Percentiles rank a stretch among this genome's conserved stretches.
These are phyloP conservation scores for Fusarium bactridioides DNA, from an alignment of 2,329 filamentous ascomycete species.

Conservation along the genomic window DNA sequence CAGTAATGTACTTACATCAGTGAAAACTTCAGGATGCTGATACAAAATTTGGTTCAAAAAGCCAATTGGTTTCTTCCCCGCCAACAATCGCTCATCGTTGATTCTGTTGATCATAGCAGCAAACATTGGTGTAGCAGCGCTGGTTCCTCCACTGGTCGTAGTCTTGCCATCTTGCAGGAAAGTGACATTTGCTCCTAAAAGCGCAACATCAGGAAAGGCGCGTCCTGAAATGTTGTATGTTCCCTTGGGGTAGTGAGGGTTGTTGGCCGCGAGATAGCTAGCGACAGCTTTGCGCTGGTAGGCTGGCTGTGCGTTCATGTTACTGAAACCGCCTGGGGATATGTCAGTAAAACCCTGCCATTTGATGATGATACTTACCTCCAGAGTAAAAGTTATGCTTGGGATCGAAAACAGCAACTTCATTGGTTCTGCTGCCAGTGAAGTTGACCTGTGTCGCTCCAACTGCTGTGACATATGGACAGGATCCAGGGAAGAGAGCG, in stretches of 20 bases:
- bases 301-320: neutral
- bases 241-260: neutral
- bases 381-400: conserved; percentile 8
- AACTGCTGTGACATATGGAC: neutral
- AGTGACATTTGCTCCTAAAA: neutral
- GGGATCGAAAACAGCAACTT: neutral
- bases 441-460: conserved; percentile 3
- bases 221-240: neutral
- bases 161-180: neutral
- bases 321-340: neutral
- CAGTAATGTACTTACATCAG: neutral
- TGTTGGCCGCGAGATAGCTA: neutral
- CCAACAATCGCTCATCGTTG: neutral
- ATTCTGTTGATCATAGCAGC: neutral
- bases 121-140: neutral
- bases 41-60: conserved; percentile 1
- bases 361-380: neutral
- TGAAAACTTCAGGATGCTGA: neutral
- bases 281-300: neutral
- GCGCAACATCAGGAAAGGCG: neutral
- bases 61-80: neutral
- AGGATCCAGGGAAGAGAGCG: neutral
- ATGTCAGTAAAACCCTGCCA: neutral
- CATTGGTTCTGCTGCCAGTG: neutral
- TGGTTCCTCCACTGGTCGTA: neutral